These are phyloP conservation scores for Pyrenopolyporus hunteri DNA, from an alignment of 495 filamentous ascomycete genomes.

Conservation along the genomic window DNA sequence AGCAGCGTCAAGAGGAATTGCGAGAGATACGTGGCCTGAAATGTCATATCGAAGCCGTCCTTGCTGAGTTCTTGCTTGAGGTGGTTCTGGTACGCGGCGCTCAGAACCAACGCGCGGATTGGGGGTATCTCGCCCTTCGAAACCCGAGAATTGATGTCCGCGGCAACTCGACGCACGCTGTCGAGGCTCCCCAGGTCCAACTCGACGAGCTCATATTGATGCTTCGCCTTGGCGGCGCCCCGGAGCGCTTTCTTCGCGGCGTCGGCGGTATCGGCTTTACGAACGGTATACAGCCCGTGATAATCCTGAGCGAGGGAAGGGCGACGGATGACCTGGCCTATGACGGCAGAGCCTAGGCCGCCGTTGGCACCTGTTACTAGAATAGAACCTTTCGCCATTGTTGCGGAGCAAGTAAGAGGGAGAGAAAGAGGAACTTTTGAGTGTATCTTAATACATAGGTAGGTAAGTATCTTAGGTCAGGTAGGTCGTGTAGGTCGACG, in stretches of 20 bases:
- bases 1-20: slow-evolving; percentile 52
- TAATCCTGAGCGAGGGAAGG: slow-evolving; percentile 45
- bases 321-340: slow-evolving; percentile 49
- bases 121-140: slow-evolving; percentile 47
- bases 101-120: slow-evolving; percentile 53
- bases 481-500: too few species aligned
- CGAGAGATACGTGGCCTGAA: slow-evolving; percentile 54
- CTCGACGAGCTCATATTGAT: slow-evolving; percentile 48
- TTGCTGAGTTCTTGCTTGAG: slow-evolving; percentile 42
- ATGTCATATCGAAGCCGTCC: slow-evolving; percentile 51
- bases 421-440: not conserved
- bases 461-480: too few species aligned
- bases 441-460: too few species aligned
- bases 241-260: slow-evolving; percentile 40
- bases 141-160: slow-evolving; percentile 46
- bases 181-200: slow-evolving; percentile 52
- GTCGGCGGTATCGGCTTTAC: slow-evolving; percentile 45
- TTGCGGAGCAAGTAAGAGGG: not conserved
- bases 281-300: slow-evolving; percentile 51
- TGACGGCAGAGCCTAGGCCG: slow-evolving; percentile 55
- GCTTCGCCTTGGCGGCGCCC: slow-evolving; percentile 34
- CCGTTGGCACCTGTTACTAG: slow-evolving; percentile 62
- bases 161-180: slow-evolving; percentile 48
- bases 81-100: slow-evolving; percentile 50
- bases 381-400: slow-evolving; percentile 50